These are phyloP conservation scores for Nitzschia inconspicua DNA, from an alignment of 108 stramenopile genomes.

Conservation along the genomic window DNA sequence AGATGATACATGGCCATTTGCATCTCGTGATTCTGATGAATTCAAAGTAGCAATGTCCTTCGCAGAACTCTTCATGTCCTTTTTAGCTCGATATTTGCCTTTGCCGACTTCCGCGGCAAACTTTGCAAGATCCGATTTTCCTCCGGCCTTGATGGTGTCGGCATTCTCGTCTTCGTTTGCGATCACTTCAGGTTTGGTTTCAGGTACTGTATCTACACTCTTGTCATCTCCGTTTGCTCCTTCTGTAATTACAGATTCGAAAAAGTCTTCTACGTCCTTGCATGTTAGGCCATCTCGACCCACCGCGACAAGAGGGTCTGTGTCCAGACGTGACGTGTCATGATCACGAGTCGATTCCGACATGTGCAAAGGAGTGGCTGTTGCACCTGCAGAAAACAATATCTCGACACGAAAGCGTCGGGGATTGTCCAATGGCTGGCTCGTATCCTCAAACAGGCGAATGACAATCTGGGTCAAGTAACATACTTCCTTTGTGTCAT, in stretches of 20 bases:
- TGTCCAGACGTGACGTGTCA: slow-evolving; percentile 74
- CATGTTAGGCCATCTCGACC: slow-evolving; percentile 75
- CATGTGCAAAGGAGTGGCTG: slow-evolving; percentile 88
- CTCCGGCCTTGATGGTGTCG: neutral
- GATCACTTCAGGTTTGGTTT: neutral
- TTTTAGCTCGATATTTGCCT: neutral
- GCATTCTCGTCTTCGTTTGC: neutral
- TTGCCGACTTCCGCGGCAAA: neutral
- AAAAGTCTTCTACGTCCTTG: slow-evolving; percentile 75
- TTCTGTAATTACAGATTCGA: slow-evolving; percentile 54
- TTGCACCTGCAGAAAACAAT: slow-evolving; percentile 82
- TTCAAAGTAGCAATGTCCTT: neutral
- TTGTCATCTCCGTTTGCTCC: slow-evolving; percentile 37
- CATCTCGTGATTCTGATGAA: neutral
- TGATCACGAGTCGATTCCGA: slow-evolving; percentile 59
- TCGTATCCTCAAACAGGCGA: slow-evolving; percentile 91
- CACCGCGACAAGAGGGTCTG: slow-evolving; percentile 58
- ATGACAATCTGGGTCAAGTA: slow-evolving; percentile 96
- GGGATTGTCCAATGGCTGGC: slow-evolving; percentile 57
- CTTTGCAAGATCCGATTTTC: neutral
- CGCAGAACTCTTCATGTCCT: neutral
- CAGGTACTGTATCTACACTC: neutral
- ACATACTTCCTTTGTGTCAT: slow-evolving; percentile 86
- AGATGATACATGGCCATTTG: no score
- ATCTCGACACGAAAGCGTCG: slow-evolving; percentile 86